Percentiles rank a stretch among this genome's conserved stretches.
Evolutionary conservation across 371 early-diverging fungal species (phyloP).

Genomic region (Mortierella sp.): DNA sequence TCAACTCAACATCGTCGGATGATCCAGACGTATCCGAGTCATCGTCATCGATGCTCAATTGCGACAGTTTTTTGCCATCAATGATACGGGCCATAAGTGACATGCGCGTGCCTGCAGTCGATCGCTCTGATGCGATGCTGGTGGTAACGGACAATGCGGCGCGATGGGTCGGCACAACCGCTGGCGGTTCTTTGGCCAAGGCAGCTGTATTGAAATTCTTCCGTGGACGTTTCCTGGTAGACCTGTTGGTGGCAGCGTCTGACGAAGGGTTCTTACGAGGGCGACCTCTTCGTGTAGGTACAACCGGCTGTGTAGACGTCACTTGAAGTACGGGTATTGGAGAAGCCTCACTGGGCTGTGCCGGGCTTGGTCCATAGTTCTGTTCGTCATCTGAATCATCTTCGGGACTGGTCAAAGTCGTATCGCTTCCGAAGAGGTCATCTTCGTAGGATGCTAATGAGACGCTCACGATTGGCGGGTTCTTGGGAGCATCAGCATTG

Average conservation of each 20-base stretch:
- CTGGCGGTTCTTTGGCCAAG: background rate
- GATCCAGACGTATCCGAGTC: slow-evolving; percentile 11
- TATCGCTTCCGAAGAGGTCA: slow-evolving; percentile 49
- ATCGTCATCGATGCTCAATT: background rate
- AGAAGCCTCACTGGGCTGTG: background rate
- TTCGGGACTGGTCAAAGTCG: slow-evolving; percentile 43
- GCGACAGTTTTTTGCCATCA: slow-evolving; percentile 8
- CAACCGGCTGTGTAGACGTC: background rate
- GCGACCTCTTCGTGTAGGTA: slow-evolving; percentile 13
- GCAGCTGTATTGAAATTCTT: background rate
- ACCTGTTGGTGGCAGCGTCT: background rate
- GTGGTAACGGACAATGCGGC: background rate
- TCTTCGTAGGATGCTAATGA: slow-evolving; percentile 9
- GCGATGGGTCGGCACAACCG: background rate
- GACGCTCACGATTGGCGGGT: background rate
- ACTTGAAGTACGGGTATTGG: background rate
- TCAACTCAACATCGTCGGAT: slow-evolving; percentile 9
- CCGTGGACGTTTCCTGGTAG: background rate
- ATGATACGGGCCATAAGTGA: slow-evolving; percentile 37
- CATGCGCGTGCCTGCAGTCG: background rate
- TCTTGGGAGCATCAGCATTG: background rate
- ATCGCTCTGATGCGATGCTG: background rate
- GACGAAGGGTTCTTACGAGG: slow-evolving; percentile 19
- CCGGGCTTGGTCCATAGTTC: background rate
- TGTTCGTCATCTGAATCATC: slow-evolving; percentile 28